These are phyloP conservation scores for Xylaria castorea DNA, from an alignment of 495 filamentous ascomycete species.

Conservation along the genomic window DNA sequence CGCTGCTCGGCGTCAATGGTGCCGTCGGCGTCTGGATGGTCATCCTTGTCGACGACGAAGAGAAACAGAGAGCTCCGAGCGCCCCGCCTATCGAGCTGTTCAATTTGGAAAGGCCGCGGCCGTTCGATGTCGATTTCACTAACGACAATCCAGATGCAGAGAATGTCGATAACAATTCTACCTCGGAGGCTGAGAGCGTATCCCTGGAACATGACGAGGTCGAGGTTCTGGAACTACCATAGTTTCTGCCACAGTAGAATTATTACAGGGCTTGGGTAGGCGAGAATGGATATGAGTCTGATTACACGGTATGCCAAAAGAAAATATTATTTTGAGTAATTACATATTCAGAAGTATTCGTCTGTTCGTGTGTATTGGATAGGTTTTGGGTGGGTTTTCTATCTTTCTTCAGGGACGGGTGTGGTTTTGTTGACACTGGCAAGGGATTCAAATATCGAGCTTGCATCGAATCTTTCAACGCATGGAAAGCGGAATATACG, in stretches of 20 bases:
- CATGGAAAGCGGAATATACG: not conserved
- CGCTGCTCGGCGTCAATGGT: conserved; percentile 62
- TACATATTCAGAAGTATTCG: not conserved
- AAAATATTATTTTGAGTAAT: not conserved
- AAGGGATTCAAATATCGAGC: not conserved
- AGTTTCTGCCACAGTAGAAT: not conserved
- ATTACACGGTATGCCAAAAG: not conserved
- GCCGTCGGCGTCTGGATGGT: conserved; percentile 71
- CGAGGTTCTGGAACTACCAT: not conserved
- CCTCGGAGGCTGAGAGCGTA: not conserved
- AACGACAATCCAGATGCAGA: not conserved
- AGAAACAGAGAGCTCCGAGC: conserved; percentile 17
- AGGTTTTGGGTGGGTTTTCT: not conserved
- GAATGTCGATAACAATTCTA: conserved; percentile 8
- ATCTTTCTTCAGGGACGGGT: not conserved
- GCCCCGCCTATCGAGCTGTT: conserved; percentile 22
- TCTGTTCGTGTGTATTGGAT: not conserved
- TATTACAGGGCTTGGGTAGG: no score
- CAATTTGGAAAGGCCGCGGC: conserved; percentile 14
- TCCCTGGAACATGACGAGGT: conserved; percentile 1
- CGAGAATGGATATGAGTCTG: not conserved
- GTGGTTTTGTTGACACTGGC: not conserved
- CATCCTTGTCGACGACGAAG: conserved; percentile 63
- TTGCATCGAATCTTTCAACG: not conserved
- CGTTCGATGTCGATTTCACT: conserved; percentile 15